phyloP scores from a whole-genome alignment of 164 flowering plant species.

The Magnolia changhungtana region DNA sequence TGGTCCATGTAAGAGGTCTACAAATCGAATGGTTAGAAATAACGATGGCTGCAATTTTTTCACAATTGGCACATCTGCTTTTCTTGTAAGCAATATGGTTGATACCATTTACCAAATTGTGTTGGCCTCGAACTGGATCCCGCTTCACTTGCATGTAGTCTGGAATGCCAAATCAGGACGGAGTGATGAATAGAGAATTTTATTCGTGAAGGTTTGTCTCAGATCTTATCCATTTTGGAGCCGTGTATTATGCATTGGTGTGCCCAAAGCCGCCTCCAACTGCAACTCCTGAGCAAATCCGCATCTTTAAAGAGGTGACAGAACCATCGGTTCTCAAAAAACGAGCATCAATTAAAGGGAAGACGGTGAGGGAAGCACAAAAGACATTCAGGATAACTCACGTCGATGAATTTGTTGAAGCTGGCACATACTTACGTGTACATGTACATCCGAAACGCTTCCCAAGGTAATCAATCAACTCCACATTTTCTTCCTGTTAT shows the following conservation, averaged over 20 bases:
- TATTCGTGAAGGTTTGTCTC: conserved; percentile 77
- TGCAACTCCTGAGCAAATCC: conserved; percentile 79
- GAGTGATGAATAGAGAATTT: conserved; percentile 26
- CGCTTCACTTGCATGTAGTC: neutral
- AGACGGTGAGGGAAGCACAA: conserved; percentile 86
- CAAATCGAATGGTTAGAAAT: too few species aligned
- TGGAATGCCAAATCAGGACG: conserved; percentile 4
- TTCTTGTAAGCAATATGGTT: neutral
- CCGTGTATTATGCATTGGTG: conserved; percentile 89
- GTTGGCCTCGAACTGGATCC: neutral
- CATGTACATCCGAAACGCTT: conserved; percentile 96
- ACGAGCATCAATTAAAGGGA: conserved; percentile 78
- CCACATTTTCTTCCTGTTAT: neutral
- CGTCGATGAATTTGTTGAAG: conserved; percentile 67
- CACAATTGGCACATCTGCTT: neutral
- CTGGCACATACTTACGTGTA: conserved; percentile 86
- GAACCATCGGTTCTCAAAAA: conserved; percentile 57
- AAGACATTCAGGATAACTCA: conserved; percentile 75
- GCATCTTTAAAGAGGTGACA: conserved; percentile 58
- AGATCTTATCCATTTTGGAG: conserved; percentile 96
- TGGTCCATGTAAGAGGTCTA: too few species aligned
- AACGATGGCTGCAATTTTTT: too few species aligned
- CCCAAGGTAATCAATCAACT: conserved; percentile 51
- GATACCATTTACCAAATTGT: neutral
- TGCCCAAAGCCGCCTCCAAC: conserved; percentile 86